Evolutionary conservation across 2,329 filamentous ascomycete species (phyloP).

Genomic region (Colletotrichum tabaci): DNA sequence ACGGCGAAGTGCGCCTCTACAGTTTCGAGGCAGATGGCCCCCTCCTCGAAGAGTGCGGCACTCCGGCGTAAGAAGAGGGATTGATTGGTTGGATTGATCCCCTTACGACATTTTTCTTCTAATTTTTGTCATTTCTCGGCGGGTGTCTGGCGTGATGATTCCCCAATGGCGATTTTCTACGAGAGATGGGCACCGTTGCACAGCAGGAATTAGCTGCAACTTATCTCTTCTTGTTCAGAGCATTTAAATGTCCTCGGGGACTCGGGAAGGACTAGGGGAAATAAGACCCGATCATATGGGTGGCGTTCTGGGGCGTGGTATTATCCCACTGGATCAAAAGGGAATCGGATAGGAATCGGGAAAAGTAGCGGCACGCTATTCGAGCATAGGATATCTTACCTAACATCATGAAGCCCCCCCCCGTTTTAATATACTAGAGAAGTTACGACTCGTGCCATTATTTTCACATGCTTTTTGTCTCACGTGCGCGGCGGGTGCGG

Average conservation of each 20-base stretch:
- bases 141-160: slow-evolving; percentile 31
- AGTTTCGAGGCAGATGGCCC: slow-evolving; percentile 73
- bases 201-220: neutral
- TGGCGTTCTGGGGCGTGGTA: slow-evolving; percentile 14
- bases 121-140: neutral
- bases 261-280: neutral
- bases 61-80: slow-evolving; percentile 58
- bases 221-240: slow-evolving; percentile 24
- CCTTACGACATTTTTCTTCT: neutral
- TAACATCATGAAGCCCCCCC: slow-evolving; percentile 9
- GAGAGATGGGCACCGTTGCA: slow-evolving; percentile 24
- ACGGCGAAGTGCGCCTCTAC: slow-evolving; percentile 90
- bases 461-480: slow-evolving; percentile 35
- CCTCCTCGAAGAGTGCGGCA: slow-evolving; percentile 64
- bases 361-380: slow-evolving; percentile 12
- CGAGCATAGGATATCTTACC: slow-evolving; percentile 12
- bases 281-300: neutral
- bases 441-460: slow-evolving; percentile 25
- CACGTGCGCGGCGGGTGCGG: neutral
- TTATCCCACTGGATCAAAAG: neutral
- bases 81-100: neutral
- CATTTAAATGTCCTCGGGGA: slow-evolving; percentile 39
- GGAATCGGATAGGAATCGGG: neutral
- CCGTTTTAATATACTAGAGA: slow-evolving; percentile 25
- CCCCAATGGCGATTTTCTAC: slow-evolving; percentile 35